These are phyloP conservation scores for Neobulgaria alba DNA, from an alignment of 2,329 filamentous ascomycete species.

Conservation along the genomic window DNA sequence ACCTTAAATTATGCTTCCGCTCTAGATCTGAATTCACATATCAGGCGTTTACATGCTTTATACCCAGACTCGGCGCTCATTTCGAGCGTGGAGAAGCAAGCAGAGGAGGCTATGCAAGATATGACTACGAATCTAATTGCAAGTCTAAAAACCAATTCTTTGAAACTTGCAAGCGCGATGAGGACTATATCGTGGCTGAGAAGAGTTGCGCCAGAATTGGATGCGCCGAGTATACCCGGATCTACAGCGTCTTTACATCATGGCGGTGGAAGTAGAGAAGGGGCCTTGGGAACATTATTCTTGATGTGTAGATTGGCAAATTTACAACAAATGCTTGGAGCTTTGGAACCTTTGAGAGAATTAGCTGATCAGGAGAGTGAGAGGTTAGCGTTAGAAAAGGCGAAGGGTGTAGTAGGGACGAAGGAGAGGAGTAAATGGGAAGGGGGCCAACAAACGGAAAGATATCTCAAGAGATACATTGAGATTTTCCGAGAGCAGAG, in stretches of 20 bases:
- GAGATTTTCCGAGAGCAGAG: slow-evolving; percentile 97
- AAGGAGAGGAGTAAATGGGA: slow-evolving; percentile 39
- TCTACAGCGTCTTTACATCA: slow-evolving; percentile 8
- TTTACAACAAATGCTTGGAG: slow-evolving; percentile 69
- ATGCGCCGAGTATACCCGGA: slow-evolving; percentile 30
- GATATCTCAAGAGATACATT: slow-evolving; percentile 89
- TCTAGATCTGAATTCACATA: slow-evolving; percentile 87
- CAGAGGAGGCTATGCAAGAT: slow-evolving; percentile 78
- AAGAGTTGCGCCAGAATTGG: slow-evolving; percentile 74
- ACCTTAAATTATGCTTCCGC: slow-evolving; percentile 77
- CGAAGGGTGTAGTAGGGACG: slow-evolving; percentile 2
- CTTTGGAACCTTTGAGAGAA: slow-evolving; percentile 75
- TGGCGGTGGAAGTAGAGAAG: slow-evolving; percentile 39
- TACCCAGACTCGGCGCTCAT: slow-evolving; percentile 75
- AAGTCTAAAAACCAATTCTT: slow-evolving; percentile 63
- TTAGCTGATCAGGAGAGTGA: slow-evolving; percentile 79
- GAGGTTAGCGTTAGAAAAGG: slow-evolving; percentile 29
- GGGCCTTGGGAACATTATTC: slow-evolving; percentile 73
- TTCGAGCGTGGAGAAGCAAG: slow-evolving; percentile 62
- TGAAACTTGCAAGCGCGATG: slow-evolving; percentile 86
- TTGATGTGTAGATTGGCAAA: slow-evolving; percentile 78
- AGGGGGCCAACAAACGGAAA: slow-evolving; percentile 83
- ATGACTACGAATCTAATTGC: slow-evolving; percentile 79
- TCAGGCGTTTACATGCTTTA: slow-evolving; percentile 72
- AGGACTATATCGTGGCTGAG: slow-evolving; percentile 87